phyloP scores from a whole-genome alignment of 495 filamentous ascomycete genomes.

The Penicillium alfredii region DNA sequence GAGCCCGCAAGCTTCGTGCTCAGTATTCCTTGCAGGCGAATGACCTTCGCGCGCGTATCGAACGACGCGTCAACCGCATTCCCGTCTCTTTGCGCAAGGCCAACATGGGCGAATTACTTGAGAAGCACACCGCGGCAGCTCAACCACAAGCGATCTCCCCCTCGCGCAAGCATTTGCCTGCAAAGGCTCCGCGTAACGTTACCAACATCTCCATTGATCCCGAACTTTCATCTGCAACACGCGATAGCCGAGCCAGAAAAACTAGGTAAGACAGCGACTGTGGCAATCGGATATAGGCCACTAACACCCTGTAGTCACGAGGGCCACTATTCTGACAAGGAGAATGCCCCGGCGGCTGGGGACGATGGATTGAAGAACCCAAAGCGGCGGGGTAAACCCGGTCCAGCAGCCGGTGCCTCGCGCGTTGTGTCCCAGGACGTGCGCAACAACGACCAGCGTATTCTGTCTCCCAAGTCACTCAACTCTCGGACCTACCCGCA shows the following conservation, averaged over 20 bases:
- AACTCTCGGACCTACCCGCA: conserved; percentile 66
- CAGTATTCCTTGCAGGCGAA: conserved; percentile 86
- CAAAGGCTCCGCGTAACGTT: conserved; percentile 26
- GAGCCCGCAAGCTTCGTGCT: conserved; percentile 82
- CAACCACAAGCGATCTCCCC: conserved; percentile 23
- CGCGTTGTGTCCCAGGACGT: conserved; percentile 47
- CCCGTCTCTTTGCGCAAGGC: conserved; percentile 70
- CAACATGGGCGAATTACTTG: conserved; percentile 77
- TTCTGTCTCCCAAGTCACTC: conserved; percentile 75
- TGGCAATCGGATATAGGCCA: neutral
- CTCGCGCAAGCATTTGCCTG: conserved; percentile 25
- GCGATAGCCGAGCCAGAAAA: conserved; percentile 48
- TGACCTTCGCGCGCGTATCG: conserved; percentile 76
- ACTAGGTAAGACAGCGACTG: conserved; percentile 48
- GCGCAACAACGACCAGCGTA: conserved; percentile 43
- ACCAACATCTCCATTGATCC: conserved; percentile 28
- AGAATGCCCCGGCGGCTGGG: conserved; percentile 54
- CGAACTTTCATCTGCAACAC: conserved; percentile 22
- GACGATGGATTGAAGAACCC: conserved; percentile 47
- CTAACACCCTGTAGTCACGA: conserved; percentile 48
- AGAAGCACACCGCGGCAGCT: conserved; percentile 43
- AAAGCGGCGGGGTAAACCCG: conserved; percentile 51
- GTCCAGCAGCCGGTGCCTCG: conserved; percentile 33
- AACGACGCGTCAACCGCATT: conserved; percentile 92
- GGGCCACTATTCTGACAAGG: conserved; percentile 65